Evolutionary conservation across 1,139 yeast species (phyloP), one percentile per base, ranked within the genome.

Genomic region (Geotrichum australiense): DNA sequence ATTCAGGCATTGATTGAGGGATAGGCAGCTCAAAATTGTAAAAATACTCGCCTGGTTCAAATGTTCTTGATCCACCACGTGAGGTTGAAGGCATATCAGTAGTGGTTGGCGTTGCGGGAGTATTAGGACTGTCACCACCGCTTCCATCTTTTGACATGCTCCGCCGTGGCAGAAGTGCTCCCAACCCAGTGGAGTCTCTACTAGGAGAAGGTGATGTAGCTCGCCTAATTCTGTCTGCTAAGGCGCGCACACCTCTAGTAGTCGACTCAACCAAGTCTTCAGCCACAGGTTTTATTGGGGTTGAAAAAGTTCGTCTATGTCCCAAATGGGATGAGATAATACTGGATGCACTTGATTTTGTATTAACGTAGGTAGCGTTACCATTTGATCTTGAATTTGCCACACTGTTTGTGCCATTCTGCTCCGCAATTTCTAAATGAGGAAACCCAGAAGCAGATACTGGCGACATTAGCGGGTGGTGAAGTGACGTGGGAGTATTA

Each of bases 11-110:
- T 6, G 84, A 76, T 10, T 89, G 77, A 4, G 84, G 91, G 24
- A 91, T 69, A 2, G 94, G 81, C 48, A 87, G 86, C 62, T 91
- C 98, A 58, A 91, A 89, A 49, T 86, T 83, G 65, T 89, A 91
- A 35, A 86, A 70, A 56, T 91, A 91, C 56, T 87, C 96, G 23
- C 97, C 98, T 0, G 94, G 87, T 33, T 69, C 66, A 51, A 69
- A 80, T 3, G 63, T 57, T 43, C 73, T 74, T 53, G 63, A 68
- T 14, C 47, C 47, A 10, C 32, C 32, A 14, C 35, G 11, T 5
- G 6, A 11, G 8, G 35, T 11, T n/a, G 24, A 20, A 19, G 25
- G 14, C 10, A 18, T 7, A 4, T 18, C 24, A 4, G 35, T 5
- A 19, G 12, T 5, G 4, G 21, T 25, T 6, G 35, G 35, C 8